These are phyloP conservation scores for Parastagonospora nodorum DNA, from an alignment of 2,329 filamentous ascomycete species.

Conservation along the genomic window DNA sequence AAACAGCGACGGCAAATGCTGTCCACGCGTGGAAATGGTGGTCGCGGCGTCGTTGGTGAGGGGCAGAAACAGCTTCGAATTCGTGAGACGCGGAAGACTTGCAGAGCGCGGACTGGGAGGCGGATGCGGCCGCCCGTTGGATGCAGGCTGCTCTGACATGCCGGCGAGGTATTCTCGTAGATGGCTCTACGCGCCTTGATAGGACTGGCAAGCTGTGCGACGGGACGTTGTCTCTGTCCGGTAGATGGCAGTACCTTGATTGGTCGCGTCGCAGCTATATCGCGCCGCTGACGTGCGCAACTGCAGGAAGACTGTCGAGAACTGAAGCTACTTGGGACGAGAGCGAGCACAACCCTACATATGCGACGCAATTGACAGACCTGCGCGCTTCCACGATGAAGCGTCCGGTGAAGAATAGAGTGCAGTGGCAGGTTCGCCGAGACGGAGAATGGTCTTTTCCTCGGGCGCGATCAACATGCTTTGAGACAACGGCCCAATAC, in stretches of 20 bases:
- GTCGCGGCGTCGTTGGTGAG: slow-evolving; percentile 42
- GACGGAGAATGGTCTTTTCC: slow-evolving; percentile 18
- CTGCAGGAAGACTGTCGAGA: not conserved
- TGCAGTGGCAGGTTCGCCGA: slow-evolving; percentile 24
- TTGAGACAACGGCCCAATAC: slow-evolving; percentile 4
- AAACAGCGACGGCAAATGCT: slow-evolving; percentile 47
- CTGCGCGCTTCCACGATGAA: not conserved
- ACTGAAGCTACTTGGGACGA: not conserved
- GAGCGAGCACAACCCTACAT: not conserved
- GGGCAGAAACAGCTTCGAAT: slow-evolving; percentile 49
- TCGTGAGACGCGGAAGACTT: slow-evolving; percentile 40
- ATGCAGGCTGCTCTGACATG: slow-evolving; percentile 25
- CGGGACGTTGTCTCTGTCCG: not conserved
- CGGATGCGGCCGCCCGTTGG: slow-evolving; percentile 21
- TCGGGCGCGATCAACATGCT: slow-evolving; percentile 23
- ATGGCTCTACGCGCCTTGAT: slow-evolving; percentile 3
- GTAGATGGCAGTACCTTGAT: not conserved
- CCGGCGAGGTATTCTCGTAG: not conserved
- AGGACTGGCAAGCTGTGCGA: not conserved
- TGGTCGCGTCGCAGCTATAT: not conserved
- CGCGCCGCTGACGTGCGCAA: slow-evolving; percentile 2
- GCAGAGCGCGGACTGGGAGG: slow-evolving; percentile 24
- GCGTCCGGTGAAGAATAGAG: slow-evolving; percentile 12
- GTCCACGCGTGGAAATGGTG: slow-evolving; percentile 51
- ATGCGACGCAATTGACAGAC: not conserved